phyloP scores from a whole-genome alignment of 495 filamentous ascomycete genomes.

The Lentithecium fluviatile region DNA sequence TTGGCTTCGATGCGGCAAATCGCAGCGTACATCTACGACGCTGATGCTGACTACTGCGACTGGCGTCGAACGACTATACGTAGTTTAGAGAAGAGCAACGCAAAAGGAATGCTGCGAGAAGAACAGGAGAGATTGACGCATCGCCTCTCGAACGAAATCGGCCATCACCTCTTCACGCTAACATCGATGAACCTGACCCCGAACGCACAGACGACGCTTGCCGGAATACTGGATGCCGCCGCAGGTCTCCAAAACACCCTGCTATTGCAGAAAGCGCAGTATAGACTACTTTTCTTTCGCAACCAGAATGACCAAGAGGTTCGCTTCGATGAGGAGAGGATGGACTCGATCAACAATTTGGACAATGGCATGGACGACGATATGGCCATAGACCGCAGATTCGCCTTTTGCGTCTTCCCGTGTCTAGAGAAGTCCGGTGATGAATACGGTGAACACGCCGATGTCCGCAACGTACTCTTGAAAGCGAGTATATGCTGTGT shows the following conservation, averaged over 20 bases:
- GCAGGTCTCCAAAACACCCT: constrained; percentile 26
- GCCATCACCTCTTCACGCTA: constrained; percentile 10
- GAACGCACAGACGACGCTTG: constrained; percentile 9
- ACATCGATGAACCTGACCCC: constrained; percentile 15
- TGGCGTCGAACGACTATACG: constrained; percentile 30
- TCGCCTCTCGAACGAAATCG: constrained; percentile 7
- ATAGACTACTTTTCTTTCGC: constrained; percentile 19
- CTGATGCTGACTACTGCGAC: constrained; percentile 20
- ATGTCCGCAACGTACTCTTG: constrained; percentile 37
- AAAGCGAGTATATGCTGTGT: constrained; percentile 39
- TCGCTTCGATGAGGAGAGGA: constrained; percentile 18
- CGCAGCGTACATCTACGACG: constrained; percentile 22
- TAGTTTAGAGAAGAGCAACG: constrained; percentile 14
- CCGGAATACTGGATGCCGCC: constrained; percentile 17
- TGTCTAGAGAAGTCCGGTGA: constrained; percentile 39
- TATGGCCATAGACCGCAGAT: constrained; percentile 15
- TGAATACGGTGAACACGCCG: constrained; percentile 35
- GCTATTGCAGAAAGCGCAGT: constrained; percentile 30
- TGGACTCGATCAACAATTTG: constrained; percentile 32
- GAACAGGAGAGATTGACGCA: constrained; percentile 19
- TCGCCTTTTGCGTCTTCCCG: constrained; percentile 40
- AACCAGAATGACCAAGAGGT: background rate
- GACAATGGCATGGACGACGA: constrained; percentile 30
- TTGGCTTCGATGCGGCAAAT: constrained; percentile 12
- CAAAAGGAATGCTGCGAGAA: constrained; percentile 8